These are phyloP conservation scores for Setaria viridis DNA, from an alignment of 202 grass and related monocot species.

Conservation along the genomic window DNA sequence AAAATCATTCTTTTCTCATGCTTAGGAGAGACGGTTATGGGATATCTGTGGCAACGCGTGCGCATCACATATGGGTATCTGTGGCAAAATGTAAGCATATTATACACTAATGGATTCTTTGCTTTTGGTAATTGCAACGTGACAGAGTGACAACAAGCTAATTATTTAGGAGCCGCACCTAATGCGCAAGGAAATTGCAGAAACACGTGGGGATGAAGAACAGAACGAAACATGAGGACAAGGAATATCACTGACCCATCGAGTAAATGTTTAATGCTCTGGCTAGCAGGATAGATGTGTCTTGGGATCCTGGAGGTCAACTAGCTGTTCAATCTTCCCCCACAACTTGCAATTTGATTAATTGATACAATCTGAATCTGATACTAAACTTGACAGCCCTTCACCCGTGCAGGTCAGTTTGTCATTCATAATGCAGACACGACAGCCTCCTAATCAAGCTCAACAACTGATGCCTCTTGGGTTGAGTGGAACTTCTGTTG, in stretches of 20 bases:
- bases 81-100: neutral
- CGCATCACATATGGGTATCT: neutral
- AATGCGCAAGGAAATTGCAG: neutral
- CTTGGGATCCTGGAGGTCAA: neutral
- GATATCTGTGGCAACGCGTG: neutral
- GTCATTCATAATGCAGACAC: neutral
- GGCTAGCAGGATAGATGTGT: neutral
- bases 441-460: neutral
- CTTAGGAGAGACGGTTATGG: neutral
- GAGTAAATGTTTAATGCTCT: neutral
- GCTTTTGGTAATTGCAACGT: neutral
- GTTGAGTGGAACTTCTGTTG: neutral
- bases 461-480: neutral
- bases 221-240: neutral
- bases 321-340: neutral
- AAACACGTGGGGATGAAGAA: neutral
- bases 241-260: neutral
- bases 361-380: neutral
- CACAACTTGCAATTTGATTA: neutral
- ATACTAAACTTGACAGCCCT: neutral
- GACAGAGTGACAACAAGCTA: neutral
- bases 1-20: neutral
- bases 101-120: neutral
- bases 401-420: neutral
- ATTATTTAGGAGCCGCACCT: neutral